Percentiles rank a stretch among this genome's conserved stretches.
Evolutionary conservation across 2,329 filamentous ascomycete species (phyloP).

Genomic region (Dothidotthia symphoricarpi): DNA sequence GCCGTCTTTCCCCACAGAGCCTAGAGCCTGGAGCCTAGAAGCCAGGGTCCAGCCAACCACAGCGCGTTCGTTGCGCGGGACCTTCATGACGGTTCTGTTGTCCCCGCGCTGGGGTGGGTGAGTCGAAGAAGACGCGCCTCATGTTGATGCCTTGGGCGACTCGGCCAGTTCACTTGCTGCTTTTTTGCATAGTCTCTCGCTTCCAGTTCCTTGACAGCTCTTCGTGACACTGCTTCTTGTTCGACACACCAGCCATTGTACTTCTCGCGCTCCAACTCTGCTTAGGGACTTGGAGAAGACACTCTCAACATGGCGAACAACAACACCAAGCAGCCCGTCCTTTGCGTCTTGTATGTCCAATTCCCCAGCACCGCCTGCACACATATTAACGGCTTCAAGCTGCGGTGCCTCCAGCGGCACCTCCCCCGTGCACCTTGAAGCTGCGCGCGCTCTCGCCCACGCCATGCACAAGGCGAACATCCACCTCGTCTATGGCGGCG

Average conservation of each 20-base stretch:
- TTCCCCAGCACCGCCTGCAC: not conserved
- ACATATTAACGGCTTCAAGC: slow-evolving; percentile 43
- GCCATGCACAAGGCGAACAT: slow-evolving; percentile 75
- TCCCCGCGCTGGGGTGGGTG: not conserved
- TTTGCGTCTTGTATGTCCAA: slow-evolving; percentile 76
- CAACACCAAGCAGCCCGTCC: slow-evolving; percentile 56
- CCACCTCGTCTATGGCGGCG: slow-evolving; percentile 88
- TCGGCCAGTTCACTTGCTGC: no score
- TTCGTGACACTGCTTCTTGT: slow-evolving; percentile 6
- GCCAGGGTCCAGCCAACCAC: slow-evolving; percentile 18
- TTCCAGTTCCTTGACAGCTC: not conserved
- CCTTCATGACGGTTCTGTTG: no score
- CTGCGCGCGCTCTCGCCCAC: slow-evolving; percentile 71
- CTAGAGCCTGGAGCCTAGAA: no score
- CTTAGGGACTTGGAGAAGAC: not conserved
- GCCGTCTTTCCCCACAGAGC: not conserved
- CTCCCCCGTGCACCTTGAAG: slow-evolving; percentile 70
- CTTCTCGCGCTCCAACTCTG: slow-evolving; percentile 8
- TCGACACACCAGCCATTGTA: slow-evolving; percentile 6
- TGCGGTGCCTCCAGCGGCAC: slow-evolving; percentile 79
- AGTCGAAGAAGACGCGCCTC: slow-evolving; percentile 1
- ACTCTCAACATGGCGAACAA: slow-evolving; percentile 24
- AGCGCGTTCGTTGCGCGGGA: no score
- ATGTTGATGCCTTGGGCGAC: not conserved
- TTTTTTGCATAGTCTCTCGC: not conserved